phyloP scores from a whole-genome alignment of 257 asterid genomes.

The Catharanthus roseus region DNA sequence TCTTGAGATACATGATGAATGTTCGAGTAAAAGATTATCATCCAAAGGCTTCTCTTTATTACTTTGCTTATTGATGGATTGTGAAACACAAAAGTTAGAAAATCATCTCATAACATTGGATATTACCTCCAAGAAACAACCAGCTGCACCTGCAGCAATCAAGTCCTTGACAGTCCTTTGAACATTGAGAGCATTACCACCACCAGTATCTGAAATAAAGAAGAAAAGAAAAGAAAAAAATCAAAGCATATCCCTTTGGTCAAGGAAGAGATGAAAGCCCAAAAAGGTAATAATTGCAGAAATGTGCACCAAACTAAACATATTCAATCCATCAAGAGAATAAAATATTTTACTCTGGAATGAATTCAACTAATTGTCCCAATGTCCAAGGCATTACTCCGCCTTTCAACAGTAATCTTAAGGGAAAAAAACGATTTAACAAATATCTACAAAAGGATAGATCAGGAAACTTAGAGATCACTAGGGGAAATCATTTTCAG shows the following conservation, averaged over 20 bases:
- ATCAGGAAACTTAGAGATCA: background rate
- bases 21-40: too few species aligned
- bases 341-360: background rate
- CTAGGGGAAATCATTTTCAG: background rate
- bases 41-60: background rate
- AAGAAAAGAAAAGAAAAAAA: background rate
- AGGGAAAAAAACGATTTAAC: too few species aligned
- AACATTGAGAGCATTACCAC: slow-evolving; percentile 24
- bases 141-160: slow-evolving; percentile 25
- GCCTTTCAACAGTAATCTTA: too few species aligned
- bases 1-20: background rate
- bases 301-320: background rate
- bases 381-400: too few species aligned
- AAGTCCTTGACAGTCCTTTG: slow-evolving; percentile 24
- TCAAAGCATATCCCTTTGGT: background rate
- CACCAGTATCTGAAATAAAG: slow-evolving; percentile 21
- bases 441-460: background rate
- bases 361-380: too few species aligned
- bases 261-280: background rate
- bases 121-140: slow-evolving; percentile 22
- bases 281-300: background rate
- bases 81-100: background rate
- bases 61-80: too few species aligned
- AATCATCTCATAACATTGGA: background rate
- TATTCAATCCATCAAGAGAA: background rate